phyloP scores from a whole-genome alignment of 352 stramenopile genomes.

The Globisporangium paroecandrum region DNA sequence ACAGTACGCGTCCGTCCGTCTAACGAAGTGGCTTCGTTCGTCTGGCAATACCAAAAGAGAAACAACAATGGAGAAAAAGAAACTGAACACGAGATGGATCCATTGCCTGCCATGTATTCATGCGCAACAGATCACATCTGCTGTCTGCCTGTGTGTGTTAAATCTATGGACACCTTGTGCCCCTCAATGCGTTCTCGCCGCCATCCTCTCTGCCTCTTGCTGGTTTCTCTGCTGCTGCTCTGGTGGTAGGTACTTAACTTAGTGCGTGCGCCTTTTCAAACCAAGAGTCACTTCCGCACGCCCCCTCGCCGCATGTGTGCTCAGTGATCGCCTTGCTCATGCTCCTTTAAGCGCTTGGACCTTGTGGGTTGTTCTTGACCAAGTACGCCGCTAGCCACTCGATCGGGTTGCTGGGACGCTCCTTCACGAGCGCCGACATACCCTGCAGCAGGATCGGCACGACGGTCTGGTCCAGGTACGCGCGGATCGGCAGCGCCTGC shows the following conservation, averaged over 20 bases:
- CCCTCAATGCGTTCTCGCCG: not conserved
- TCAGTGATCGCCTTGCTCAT: not conserved
- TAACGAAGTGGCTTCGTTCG: not conserved
- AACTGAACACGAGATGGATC: conserved; percentile 9
- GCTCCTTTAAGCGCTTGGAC: conserved; percentile 32
- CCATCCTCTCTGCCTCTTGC: not conserved
- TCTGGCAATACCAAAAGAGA: not conserved
- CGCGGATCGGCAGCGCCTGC: conserved; percentile 93
- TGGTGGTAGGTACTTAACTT: not conserved
- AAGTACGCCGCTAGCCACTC: conserved; percentile 97
- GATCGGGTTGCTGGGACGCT: conserved; percentile 95
- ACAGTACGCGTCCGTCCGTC: not conserved
- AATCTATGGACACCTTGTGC: not conserved
- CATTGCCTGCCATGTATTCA: conserved; percentile 2
- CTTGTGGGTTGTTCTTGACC: conserved; percentile 96
- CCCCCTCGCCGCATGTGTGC: not conserved
- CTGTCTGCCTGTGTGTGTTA: not conserved
- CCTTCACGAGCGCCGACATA: conserved; percentile 97
- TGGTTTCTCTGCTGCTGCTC: not conserved
- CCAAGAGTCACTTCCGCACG: not conserved
- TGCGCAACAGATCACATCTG: not conserved
- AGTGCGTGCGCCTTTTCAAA: not conserved
- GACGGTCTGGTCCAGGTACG: conserved; percentile 98
- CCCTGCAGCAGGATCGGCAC: conserved; percentile 98
- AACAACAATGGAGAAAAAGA: not conserved